These are phyloP conservation scores for Boletus vinaceobasis DNA, from an alignment of 768 basidiomycete genomes.

Conservation along the genomic window DNA sequence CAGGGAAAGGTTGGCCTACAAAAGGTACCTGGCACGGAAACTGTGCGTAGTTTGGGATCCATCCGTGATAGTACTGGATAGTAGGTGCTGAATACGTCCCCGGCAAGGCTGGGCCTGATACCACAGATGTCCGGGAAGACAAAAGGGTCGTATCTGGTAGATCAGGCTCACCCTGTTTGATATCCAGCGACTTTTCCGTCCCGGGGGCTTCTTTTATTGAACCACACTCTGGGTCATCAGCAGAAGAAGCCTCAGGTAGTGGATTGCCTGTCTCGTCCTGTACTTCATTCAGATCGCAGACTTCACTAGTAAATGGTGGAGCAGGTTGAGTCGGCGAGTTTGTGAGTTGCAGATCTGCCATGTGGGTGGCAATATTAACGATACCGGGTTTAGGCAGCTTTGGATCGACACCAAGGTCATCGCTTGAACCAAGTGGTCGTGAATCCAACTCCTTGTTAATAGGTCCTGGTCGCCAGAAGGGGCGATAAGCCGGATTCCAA, in stretches of 20 bases:
- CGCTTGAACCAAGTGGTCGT: constrained; percentile 14
- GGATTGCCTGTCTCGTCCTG: constrained; percentile 2
- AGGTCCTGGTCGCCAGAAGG: constrained; percentile 32
- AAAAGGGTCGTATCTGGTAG: constrained; percentile 2
- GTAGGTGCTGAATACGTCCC: constrained; percentile 39
- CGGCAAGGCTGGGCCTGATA: constrained; percentile 13
- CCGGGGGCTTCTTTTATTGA: constrained; percentile 2
- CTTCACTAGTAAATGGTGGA: constrained; percentile 3
- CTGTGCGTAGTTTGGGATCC: constrained; percentile 51
- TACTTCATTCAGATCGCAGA: constrained; percentile 19
- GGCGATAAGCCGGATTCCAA: constrained; percentile 53
- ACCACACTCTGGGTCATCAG: constrained; percentile 1
- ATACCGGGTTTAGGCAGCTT: constrained; percentile 6
- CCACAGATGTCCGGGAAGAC: constrained; percentile 30
- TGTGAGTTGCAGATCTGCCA: constrained; percentile 11
- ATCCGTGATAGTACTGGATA: constrained; percentile 49
- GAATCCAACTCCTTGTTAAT: constrained; percentile 41
- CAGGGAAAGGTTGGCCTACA: constrained; percentile 42
- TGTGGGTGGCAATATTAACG: constrained; percentile 7
- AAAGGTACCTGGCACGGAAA: constrained; percentile 53
- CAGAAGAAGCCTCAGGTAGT: background rate
- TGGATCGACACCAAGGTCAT: constrained; percentile 12
- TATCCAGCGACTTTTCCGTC: constrained; percentile 20
- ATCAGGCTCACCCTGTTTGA: constrained; percentile 23
- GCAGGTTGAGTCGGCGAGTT: constrained; percentile 1